Evolutionary conservation across 78 protist genomes (phyloP).

Genomic region (Dictyostelium firmibasis): DNA sequence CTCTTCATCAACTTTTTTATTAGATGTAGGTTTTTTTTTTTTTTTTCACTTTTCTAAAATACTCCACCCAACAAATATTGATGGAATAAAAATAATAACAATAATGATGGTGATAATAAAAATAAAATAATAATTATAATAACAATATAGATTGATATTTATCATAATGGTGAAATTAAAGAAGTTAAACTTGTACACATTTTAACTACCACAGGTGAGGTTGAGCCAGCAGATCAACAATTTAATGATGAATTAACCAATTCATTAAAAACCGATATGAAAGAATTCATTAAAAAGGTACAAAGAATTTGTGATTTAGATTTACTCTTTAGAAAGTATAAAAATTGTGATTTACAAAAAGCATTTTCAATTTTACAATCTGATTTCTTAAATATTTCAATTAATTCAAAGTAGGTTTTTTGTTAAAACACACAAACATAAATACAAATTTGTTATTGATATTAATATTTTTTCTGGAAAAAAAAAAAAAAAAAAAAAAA

Average conservation of each 20-base stretch:
- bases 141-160: conserved; percentile 28
- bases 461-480: too few species aligned
- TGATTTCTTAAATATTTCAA: conserved; percentile 10
- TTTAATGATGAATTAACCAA: conserved; percentile 9
- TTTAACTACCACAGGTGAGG: neutral
- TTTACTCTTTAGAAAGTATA: conserved; percentile 39
- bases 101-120: too few species aligned
- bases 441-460: too few species aligned
- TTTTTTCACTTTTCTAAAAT: too few species aligned
- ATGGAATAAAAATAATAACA: neutral
- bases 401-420: conserved; percentile 6
- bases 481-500: neutral
- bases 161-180: conserved; percentile 36
- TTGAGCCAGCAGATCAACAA: neutral
- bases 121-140: neutral
- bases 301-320: conserved; percentile 47
- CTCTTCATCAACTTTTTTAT: conserved; percentile 49
- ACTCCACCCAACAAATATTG: too few species aligned
- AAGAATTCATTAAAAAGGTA: conserved; percentile 6
- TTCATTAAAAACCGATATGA: conserved; percentile 16
- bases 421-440: too few species aligned
- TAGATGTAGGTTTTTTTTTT: conserved; percentile 17
- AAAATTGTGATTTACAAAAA: conserved; percentile 40
- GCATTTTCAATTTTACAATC: conserved; percentile 26
- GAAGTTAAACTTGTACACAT: conserved; percentile 63